A percentile compares a stretch with the other conserved stretches of the same genome.
These are phyloP conservation scores for Shiraia sp. DNA, from an alignment of 2,329 filamentous ascomycete genomes.

Conservation along the genomic window DNA sequence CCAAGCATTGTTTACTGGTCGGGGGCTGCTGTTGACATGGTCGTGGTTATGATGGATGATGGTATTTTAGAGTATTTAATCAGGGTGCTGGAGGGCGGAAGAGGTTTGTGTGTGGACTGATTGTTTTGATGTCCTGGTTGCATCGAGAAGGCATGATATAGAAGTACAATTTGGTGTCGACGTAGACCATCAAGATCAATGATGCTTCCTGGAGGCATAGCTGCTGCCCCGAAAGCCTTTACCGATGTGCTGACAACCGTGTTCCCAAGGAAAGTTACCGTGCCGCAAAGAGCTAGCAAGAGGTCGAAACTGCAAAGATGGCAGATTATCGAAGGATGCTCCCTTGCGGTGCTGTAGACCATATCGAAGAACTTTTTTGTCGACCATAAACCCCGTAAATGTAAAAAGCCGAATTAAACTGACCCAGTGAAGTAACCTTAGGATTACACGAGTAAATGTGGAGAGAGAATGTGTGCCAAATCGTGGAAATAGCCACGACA, in stretches of 20 bases:
- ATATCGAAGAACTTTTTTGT: conserved; percentile 47
- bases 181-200: conserved; percentile 43
- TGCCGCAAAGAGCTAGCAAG: conserved; percentile 43
- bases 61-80: conserved; percentile 38
- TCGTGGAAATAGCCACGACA: conserved; percentile 26
- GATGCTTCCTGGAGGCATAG: conserved; percentile 38
- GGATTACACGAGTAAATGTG: conserved; percentile 41
- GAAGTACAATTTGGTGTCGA: conserved; percentile 50
- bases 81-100: conserved; percentile 40
- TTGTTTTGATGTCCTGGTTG: conserved; percentile 41
- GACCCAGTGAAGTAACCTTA: conserved; percentile 40
- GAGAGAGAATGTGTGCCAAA: conserved; percentile 29
- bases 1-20: conserved; percentile 25
- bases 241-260: conserved; percentile 43
- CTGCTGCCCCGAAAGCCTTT: conserved; percentile 43
- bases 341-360: conserved; percentile 38
- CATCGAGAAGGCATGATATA: conserved; percentile 45
- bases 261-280: conserved; percentile 49
- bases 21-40: conserved; percentile 33
- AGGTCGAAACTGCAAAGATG: conserved; percentile 37
- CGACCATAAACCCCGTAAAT: conserved; percentile 41
- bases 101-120: conserved; percentile 37
- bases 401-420: conserved; percentile 44
- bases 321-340: conserved; percentile 40
- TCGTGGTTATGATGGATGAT: conserved; percentile 36